phyloP scores from a whole-genome alignment of 306 rosid genomes.

The Lablab purpureus region DNA sequence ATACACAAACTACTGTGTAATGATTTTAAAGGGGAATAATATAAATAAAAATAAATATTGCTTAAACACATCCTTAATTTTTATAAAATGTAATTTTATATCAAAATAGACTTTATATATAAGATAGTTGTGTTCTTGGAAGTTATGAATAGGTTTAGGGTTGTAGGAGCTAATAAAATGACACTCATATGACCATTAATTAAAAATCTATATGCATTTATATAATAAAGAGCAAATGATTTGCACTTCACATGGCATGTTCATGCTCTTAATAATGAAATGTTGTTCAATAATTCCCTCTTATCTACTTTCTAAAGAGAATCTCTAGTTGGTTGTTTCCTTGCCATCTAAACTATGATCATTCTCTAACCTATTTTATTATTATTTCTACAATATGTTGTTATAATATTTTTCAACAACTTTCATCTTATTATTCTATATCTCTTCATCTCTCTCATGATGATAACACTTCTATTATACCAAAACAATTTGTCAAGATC shows the following conservation, averaged over 20 bases:
- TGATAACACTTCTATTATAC: neutral
- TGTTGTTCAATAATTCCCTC: neutral
- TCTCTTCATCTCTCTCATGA: neutral
- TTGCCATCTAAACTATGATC: slow-evolving; percentile 17
- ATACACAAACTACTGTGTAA: no score
- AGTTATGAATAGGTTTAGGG: no score
- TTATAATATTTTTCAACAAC: neutral
- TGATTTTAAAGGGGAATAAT: no score
- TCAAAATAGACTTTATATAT: no score
- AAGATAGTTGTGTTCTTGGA: no score
- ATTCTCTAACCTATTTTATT: slow-evolving; percentile 32
- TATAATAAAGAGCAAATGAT: slow-evolving; percentile 23
- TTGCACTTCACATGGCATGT: slow-evolving; percentile 39
- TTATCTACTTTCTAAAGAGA: neutral
- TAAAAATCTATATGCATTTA: no score
- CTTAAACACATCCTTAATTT: no score
- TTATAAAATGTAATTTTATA: no score
- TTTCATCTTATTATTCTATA: neutral
- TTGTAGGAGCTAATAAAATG: no score
- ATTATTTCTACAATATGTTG: neutral
- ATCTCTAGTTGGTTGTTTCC: slow-evolving; percentile 25
- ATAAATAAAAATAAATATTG: no score
- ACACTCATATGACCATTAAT: no score
- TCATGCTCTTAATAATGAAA: slow-evolving; percentile 5
- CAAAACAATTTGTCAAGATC: neutral